Base-by-base conservation (phyloP, 208 protist genomes). In the Leishmania aethiopica region DNA sequence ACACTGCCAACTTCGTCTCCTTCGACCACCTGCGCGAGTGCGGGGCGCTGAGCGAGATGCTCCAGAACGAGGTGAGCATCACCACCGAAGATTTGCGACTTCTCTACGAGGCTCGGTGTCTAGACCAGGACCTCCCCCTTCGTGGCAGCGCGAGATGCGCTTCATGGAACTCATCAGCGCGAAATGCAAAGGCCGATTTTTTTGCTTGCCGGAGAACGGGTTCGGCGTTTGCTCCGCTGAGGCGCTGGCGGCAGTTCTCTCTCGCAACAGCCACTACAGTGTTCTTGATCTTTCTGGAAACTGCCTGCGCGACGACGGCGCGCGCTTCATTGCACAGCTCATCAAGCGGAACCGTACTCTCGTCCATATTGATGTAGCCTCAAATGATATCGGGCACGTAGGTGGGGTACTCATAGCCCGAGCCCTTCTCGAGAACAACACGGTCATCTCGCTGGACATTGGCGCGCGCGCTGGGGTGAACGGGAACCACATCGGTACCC, bases 251-350 rank as follows among this genome's bases (percentile, higher is more conserved):
- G 87, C 96, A 67, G 87, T 98, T 28, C 85, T 98, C 32, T 94
- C 95, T 3, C 74, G 80, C 5, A 98, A 98, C 78, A 86, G 47
- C 47, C 87, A 79, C n/a, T 98, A 97, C 84, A 96, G 89, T 69
- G 89, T 98, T 79, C 85, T 98, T 19, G 96, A 99, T 74, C 81
- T 99, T 0, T 95, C 91, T 64, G 96, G 96, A 51, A 99, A 99
- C 78, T 85, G 94, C 25, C 88, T 99, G 60, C 85, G 94, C 35
- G 96, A 99, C 88, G 90, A 93, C 22, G 97, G 97, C 0, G 94
- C 95, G 8, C 78, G 87, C 40, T 89, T 78, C 78, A 94, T 99
- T 49, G 94, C 94, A 22, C 89, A 92, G 55, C 88, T 98, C 35
- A 86, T 99, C 37, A 83, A 78, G 40, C 79, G 84, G 15, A 98